A percentile compares a stretch with the other conserved stretches of the same genome.
Evolutionary conservation across 148 eudicot species (phyloP).

Genomic region (Persicaria tinctoria): DNA sequence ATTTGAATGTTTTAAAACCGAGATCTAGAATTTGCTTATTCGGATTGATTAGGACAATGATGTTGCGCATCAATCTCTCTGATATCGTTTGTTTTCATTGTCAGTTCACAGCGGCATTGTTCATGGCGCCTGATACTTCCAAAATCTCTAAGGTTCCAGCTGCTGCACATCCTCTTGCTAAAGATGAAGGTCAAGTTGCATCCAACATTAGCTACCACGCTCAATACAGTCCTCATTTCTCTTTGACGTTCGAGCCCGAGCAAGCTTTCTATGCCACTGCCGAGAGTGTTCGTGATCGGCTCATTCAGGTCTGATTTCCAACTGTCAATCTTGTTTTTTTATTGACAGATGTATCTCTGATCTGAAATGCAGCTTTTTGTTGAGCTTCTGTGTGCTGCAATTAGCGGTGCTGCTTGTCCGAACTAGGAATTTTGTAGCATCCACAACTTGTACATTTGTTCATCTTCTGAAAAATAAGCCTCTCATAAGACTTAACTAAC

Average conservation of each 20-base stretch:
- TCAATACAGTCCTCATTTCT: slow-evolving; percentile 89
- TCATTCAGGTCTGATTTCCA: slow-evolving; percentile 49
- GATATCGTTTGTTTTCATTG: not conserved
- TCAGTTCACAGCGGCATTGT: not conserved
- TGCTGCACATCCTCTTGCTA: slow-evolving; percentile 62
- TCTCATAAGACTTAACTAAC: no score
- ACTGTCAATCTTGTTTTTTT: not conserved
- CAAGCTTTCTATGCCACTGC: slow-evolving; percentile 98
- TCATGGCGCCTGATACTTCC: slow-evolving; percentile 1
- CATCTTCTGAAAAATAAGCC: no score
- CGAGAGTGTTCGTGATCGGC: slow-evolving; percentile 91
- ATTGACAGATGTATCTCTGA: not conserved
- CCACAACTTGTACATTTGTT: no score
- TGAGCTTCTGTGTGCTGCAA: not conserved
- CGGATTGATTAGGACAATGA: not conserved
- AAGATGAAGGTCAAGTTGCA: slow-evolving; percentile 61
- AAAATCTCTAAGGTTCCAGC: slow-evolving; percentile 29
- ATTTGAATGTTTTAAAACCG: not conserved
- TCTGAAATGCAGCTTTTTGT: not conserved
- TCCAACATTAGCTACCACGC: slow-evolving; percentile 91
- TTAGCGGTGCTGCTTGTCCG: not conserved
- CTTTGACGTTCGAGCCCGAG: slow-evolving; percentile 84
- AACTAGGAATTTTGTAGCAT: no score
- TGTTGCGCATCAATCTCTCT: not conserved
- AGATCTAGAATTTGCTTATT: not conserved